These are phyloP conservation scores for Pichia rugopelliculosa DNA, from an alignment of 805 yeast species.

Conservation along the genomic window DNA sequence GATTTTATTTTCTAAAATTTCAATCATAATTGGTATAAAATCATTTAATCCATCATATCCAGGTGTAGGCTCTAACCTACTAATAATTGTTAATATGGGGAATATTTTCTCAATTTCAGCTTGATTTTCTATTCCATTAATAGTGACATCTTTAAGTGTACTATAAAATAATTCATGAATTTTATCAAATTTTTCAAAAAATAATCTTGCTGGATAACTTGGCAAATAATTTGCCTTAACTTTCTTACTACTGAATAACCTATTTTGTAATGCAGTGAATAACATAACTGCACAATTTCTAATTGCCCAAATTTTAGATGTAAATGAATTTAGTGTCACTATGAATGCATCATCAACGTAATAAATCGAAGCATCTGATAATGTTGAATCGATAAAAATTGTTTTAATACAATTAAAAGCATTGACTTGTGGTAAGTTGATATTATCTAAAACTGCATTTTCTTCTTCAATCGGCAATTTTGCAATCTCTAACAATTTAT, in stretches of 20 bases:
- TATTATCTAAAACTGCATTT: slow-evolving; percentile 30
- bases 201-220: slow-evolving; percentile 42
- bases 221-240: slow-evolving; percentile 24
- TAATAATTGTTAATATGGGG: slow-evolving; percentile 66
- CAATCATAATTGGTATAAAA: slow-evolving; percentile 42
- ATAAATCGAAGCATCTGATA: slow-evolving; percentile 45
- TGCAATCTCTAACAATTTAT: slow-evolving; percentile 48
- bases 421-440: slow-evolving; percentile 87
- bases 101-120: slow-evolving; percentile 47
- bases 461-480: slow-evolving; percentile 36
- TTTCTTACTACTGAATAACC: slow-evolving; percentile 62
- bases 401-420: slow-evolving; percentile 82
- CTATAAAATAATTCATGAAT: slow-evolving; percentile 43
- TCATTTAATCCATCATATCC: slow-evolving; percentile 45
- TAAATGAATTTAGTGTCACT: slow-evolving; percentile 55
- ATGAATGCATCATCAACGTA: slow-evolving; percentile 53
- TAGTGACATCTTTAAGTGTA: slow-evolving; percentile 31
- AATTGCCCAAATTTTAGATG: slow-evolving; percentile 71
- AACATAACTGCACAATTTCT: slow-evolving; percentile 92
- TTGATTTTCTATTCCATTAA: slow-evolving; percentile 25
- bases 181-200: slow-evolving; percentile 59
- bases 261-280: slow-evolving; percentile 74
- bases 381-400: slow-evolving; percentile 60
- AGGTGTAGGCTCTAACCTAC: slow-evolving; percentile 57
- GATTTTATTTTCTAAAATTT: slow-evolving; percentile 42